Evolutionary conservation across 164 flowering plant species (phyloP).

Genomic region (Magnolia kwangsiensis): DNA sequence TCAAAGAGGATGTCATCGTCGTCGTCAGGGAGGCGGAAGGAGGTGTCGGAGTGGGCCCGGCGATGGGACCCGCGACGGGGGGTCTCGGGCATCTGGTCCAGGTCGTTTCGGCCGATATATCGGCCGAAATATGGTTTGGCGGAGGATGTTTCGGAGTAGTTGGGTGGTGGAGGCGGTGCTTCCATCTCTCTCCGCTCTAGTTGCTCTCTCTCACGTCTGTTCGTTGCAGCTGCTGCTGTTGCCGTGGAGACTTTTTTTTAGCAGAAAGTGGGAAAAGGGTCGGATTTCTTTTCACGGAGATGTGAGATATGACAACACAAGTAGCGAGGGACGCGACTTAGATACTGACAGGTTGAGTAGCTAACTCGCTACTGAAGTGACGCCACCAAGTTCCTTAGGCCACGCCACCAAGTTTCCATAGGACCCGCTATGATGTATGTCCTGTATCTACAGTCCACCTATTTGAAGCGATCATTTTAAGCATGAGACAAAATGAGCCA

Average conservation of each 20-base stretch:
- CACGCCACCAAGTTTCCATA: no score
- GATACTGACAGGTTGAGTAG: no score
- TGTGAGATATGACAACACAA: no score
- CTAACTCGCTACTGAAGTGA: no score
- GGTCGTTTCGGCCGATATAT: constrained; percentile 25
- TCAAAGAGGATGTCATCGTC: constrained; percentile 50
- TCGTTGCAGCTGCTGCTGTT: background rate
- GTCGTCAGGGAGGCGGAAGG: constrained; percentile 61
- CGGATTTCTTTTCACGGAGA: no score
- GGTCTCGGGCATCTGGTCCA: constrained; percentile 65
- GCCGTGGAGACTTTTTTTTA: background rate
- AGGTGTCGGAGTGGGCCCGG: constrained; percentile 78
- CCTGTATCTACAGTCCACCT: no score
- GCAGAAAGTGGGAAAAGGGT: background rate
- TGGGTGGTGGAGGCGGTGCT: background rate
- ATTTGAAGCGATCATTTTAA: no score
- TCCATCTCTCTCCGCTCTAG: background rate
- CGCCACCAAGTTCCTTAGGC: no score
- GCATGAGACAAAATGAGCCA: no score
- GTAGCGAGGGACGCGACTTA: no score
- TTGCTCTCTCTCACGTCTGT: background rate
- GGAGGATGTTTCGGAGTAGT: constrained; percentile 5
- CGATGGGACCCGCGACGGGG: constrained; percentile 60
- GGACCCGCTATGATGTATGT: no score
- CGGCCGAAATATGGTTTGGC: constrained; percentile 24